phyloP scores from a whole-genome alignment of 1,284 basidiomycete genomes.

The Marasmius fiardii region DNA sequence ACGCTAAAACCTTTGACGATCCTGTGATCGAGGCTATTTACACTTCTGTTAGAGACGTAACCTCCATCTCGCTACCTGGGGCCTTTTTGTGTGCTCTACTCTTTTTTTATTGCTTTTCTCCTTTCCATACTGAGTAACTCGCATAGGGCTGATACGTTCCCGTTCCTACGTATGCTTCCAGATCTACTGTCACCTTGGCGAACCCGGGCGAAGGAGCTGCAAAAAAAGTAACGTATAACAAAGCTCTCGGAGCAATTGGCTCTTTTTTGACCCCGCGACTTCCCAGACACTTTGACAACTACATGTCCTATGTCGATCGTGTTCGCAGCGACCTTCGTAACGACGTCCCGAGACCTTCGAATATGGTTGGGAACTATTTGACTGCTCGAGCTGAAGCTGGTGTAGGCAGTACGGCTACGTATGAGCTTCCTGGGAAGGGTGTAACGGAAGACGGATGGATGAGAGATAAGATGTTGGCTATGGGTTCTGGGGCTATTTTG shows the following conservation, averaged over 20 bases:
- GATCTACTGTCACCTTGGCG: not conserved
- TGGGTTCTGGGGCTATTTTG: constrained; percentile 10
- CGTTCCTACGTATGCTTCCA: not conserved
- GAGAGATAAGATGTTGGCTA: constrained; percentile 19
- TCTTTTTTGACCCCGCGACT: not conserved
- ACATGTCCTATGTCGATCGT: constrained; percentile 3
- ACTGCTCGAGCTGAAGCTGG: constrained; percentile 13
- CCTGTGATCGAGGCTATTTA: not conserved
- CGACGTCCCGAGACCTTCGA: not conserved
- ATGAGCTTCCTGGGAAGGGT: constrained; percentile 16
- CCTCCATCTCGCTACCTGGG: not conserved
- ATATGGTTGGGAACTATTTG: constrained; percentile 9
- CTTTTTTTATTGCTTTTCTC: not conserved
- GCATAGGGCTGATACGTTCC: not conserved
- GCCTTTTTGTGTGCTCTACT: not conserved
- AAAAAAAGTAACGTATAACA: constrained; percentile 10
- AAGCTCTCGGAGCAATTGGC: no score
- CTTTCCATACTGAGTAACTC: not conserved
- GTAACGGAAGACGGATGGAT: constrained; percentile 16
- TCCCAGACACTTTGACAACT: not conserved
- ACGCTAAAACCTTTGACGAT: not conserved
- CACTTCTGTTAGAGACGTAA: not conserved
- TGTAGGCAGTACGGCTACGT: not conserved
- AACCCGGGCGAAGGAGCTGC: constrained; percentile 9
- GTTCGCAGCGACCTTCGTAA: not conserved